Percentiles rank a stretch among this genome's conserved stretches.
phyloP scores from a whole-genome alignment of 441 rosid genomes.

The Arabidopsis hybrid region DNA sequence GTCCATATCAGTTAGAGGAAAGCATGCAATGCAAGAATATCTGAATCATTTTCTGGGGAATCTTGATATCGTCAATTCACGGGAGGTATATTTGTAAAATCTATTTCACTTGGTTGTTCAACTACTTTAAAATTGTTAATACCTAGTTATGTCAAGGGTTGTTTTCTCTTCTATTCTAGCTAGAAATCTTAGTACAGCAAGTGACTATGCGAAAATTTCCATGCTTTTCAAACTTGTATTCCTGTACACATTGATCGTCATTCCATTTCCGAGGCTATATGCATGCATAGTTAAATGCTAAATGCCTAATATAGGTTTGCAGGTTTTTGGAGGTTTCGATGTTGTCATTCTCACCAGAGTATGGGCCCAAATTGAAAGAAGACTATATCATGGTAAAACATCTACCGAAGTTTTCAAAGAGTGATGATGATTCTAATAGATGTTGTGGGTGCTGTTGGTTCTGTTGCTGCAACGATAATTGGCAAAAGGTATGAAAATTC shows the following conservation, averaged over 20 bases:
- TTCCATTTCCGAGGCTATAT: constrained; percentile 23
- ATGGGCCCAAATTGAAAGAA: constrained; percentile 99
- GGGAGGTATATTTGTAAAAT: constrained; percentile 69
- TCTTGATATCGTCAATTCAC: constrained; percentile 94
- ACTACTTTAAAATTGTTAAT: constrained; percentile 15
- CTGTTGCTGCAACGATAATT: constrained; percentile 94
- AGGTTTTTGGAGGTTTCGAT: constrained; percentile 98
- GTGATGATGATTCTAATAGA: constrained; percentile 67
- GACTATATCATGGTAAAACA: constrained; percentile 94
- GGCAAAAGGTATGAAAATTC: constrained; percentile 85
- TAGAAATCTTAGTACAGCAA: constrained; percentile 24
- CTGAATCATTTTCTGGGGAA: constrained; percentile 94
- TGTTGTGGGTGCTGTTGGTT: constrained; percentile 85
- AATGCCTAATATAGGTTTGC: constrained; percentile 78
- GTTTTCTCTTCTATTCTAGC: constrained; percentile 34
- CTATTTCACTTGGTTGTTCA: constrained; percentile 12
- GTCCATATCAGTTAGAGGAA: constrained; percentile 90
- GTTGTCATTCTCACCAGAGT: constrained; percentile 93
- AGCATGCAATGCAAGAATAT: constrained; percentile 97
- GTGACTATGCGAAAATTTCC: constrained; percentile 14
- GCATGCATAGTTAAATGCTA: constrained; percentile 45
- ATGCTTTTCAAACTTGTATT: constrained; percentile 25
- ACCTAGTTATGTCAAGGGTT: constrained; percentile 28
- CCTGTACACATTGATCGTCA: constrained; percentile 21
- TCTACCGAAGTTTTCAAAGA: constrained; percentile 72